Evolutionary conservation across 176 grass and related monocot species (phyloP).

Genomic region (Oryza officinalis): DNA sequence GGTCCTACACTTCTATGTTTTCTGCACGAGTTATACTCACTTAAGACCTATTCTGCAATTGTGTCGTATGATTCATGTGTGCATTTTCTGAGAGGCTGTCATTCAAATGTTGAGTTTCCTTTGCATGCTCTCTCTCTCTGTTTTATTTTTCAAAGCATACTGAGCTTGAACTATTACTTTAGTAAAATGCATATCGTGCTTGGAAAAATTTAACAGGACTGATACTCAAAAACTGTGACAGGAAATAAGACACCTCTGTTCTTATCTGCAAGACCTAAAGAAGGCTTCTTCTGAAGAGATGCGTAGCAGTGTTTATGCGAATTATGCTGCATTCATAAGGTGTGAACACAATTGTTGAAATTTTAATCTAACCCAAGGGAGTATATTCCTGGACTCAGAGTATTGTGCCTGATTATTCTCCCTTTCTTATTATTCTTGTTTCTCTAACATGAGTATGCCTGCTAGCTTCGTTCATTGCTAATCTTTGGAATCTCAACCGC

Average conservation of each 20-base stretch:
- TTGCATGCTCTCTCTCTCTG: background rate
- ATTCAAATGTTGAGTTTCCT: constrained; percentile 3
- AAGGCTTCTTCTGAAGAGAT: constrained; percentile 99
- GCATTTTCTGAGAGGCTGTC: background rate
- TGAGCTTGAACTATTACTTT: background rate
- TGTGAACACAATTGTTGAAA: background rate
- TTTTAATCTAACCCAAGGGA: background rate
- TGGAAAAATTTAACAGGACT: constrained; percentile 20
- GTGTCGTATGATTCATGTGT: background rate
- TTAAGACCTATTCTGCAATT: background rate
- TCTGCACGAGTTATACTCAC: background rate
- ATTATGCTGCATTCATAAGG: constrained; percentile 83
- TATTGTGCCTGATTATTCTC: background rate
- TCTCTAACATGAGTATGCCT: background rate
- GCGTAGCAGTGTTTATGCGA: constrained; percentile 83
- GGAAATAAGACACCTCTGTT: constrained; percentile 88
- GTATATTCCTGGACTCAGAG: background rate
- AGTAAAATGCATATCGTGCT: background rate
- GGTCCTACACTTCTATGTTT: background rate
- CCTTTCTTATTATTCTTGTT: background rate
- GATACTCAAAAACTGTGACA: constrained; percentile 40
- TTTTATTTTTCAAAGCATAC: constrained; percentile 1
- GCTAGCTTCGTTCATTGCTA: background rate
- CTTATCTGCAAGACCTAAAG: constrained; percentile 95
- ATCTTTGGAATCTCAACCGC: background rate